Evolutionary conservation across 108 stramenopile species (phyloP).

Genomic region (Thalassiosira profunda): DNA sequence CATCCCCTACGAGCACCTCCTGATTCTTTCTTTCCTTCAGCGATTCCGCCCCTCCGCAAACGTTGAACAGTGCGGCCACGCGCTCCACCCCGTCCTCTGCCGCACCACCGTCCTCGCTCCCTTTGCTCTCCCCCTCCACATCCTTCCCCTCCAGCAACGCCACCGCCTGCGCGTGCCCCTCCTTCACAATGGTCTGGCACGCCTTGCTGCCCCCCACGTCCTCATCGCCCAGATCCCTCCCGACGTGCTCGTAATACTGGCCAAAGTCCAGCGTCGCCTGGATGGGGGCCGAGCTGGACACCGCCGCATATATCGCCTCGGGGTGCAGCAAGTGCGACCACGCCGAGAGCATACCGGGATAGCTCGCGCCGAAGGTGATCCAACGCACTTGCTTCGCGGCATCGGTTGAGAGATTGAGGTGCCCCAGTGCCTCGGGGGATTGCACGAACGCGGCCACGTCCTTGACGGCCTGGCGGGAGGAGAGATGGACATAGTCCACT

Average conservation of each 20-base stretch:
- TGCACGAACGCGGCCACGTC: constrained; percentile 82
- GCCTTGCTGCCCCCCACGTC: constrained; percentile 75
- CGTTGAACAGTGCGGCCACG: constrained; percentile 67
- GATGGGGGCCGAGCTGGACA: constrained; percentile 87
- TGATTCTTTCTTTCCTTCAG: constrained; percentile 53
- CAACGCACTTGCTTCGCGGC: constrained; percentile 21
- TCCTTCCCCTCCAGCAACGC: constrained; percentile 7
- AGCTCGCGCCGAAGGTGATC: constrained; percentile 92
- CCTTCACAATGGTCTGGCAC: constrained; percentile 67
- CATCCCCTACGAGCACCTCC: constrained; percentile 81
- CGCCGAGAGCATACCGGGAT: constrained; percentile 89
- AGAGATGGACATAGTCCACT: constrained; percentile 63
- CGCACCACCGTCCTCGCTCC: constrained; percentile 14
- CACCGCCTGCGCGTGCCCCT: constrained; percentile 71
- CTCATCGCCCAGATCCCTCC: constrained; percentile 56
- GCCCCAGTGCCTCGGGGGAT: constrained; percentile 15
- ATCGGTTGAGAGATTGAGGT: not conserved
- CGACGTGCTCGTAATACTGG: constrained; percentile 83
- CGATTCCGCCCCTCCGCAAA: constrained; percentile 67
- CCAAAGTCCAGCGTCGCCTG: constrained; percentile 79
- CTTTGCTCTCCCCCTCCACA: not conserved
- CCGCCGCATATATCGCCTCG: constrained; percentile 78
- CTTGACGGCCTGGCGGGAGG: constrained; percentile 82
- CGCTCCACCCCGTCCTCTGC: constrained; percentile 6
- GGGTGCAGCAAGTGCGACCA: constrained; percentile 90